Percentiles rank a stretch among this genome's conserved stretches.
These are phyloP conservation scores for Boletus smithii DNA, from an alignment of 1,284 basidiomycete genomes.

Conservation along the genomic window DNA sequence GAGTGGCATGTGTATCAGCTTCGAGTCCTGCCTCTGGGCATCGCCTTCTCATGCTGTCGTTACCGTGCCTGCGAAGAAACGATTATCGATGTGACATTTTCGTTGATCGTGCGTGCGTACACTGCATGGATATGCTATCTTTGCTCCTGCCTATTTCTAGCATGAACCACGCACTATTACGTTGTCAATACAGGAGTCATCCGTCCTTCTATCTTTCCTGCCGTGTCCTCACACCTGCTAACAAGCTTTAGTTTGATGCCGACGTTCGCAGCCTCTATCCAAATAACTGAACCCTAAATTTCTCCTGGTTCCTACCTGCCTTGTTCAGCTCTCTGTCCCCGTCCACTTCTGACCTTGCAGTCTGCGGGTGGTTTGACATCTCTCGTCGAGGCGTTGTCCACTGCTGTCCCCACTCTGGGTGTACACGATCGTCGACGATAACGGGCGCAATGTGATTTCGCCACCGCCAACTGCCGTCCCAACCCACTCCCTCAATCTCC, in stretches of 20 bases:
- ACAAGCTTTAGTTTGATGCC: conserved; percentile 24
- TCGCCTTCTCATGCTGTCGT: conserved; percentile 18
- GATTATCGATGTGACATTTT: conserved; percentile 20
- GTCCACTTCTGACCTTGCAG: conserved; percentile 5
- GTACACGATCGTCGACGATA: conserved; percentile 5
- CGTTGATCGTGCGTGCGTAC: conserved; percentile 13
- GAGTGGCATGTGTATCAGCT: conserved; percentile 26
- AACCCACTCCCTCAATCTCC: conserved; percentile 17
- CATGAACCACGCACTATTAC: conserved; percentile 20
- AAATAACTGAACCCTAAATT: conserved; percentile 30
- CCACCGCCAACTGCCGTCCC: not conserved
- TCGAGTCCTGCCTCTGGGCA: conserved; percentile 27
- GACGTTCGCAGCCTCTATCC: not conserved
- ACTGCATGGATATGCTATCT: conserved; percentile 27
- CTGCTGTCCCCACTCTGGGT: no score
- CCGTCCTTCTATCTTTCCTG: conserved; percentile 14
- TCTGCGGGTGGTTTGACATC: conserved; percentile 6
- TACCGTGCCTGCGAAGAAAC: conserved; percentile 14
- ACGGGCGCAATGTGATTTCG: conserved; percentile 12
- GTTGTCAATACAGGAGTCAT: conserved; percentile 18
- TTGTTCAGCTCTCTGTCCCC: conserved; percentile 1
- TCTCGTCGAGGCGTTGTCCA: not conserved
- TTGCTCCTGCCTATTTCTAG: conserved; percentile 21
- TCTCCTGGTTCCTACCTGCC: conserved; percentile 2
- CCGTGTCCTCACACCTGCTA: conserved; percentile 5